Percentiles rank a stretch among this genome's conserved stretches.
phyloP scores from a whole-genome alignment of 495 filamentous ascomycete species.

The Pyrenula aspistea region DNA sequence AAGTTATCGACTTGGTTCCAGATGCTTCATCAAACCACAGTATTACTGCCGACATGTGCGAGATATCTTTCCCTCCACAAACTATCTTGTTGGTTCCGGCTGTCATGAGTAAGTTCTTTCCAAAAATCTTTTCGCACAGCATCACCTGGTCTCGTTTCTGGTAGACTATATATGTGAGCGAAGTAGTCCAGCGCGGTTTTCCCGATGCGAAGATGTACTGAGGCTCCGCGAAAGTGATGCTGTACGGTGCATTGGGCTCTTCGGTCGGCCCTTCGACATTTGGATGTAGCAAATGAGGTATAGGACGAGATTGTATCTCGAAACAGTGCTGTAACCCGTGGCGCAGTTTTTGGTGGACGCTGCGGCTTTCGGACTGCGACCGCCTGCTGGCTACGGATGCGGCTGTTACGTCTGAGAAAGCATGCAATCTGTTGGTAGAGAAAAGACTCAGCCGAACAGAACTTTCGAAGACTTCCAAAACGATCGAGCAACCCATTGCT shows the following conservation, averaged over 20 bases:
- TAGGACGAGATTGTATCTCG: neutral
- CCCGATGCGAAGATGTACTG: neutral
- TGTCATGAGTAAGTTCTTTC: neutral
- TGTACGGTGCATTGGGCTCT: neutral
- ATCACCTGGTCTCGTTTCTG: neutral
- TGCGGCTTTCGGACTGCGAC: neutral
- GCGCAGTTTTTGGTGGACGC: neutral
- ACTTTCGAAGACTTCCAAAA: neutral
- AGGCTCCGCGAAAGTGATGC: neutral
- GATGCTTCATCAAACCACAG: neutral
- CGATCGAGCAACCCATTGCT: neutral
- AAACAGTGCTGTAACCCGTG: neutral
- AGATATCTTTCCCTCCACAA: neutral
- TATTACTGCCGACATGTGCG: neutral
- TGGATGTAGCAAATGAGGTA: neutral
- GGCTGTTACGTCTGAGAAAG: too few species aligned
- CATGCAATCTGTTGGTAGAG: neutral
- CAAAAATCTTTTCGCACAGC: neutral
- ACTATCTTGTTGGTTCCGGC: neutral
- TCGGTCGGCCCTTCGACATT: neutral
- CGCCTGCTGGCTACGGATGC: neutral
- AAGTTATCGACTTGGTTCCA: neutral
- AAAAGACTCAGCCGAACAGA: neutral
- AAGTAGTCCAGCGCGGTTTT: neutral
- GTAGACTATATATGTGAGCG: neutral